Base-by-base conservation (phyloP, 140 eudicot species). In the Bidens hawaiensis region DNA sequence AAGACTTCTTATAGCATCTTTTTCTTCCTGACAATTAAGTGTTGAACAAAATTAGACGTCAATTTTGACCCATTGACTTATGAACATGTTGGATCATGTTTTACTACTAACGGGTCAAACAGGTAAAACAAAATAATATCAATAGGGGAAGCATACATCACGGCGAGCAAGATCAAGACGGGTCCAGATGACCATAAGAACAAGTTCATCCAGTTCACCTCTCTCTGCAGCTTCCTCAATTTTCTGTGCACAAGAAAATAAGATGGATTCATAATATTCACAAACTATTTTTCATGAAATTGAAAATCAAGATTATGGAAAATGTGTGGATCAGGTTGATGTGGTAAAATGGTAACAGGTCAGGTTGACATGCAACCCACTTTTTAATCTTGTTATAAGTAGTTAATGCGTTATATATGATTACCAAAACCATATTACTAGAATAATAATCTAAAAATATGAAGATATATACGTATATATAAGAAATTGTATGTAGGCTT, bases 91-190 rank as follows among this genome's bases (percentile, higher is more conserved):
- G 5, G 50, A 24, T 2, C 15, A 62, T 54, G 61, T 54, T 25
- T 52, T 54, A n/a, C 28, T 54, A 27, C 12, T 6, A 26, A 54
- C 14, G 40, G 14, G 38, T 26, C 40, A 25, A 14, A 53, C 7
- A 13, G 21, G 42, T 54, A 27, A 54, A 24, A 27, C 7, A n/a
- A n/a, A 27, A 52, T 54, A 26, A 31, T 61, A 48, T 38, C 7
- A 38, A 56, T 46, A 64, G 0, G 24, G 28, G 49, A 30, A 46
- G 59, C 81, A 56, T 78, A 93, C 99, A 82, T 93, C 99, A 72
- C 87, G 93, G 53, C 95, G 80, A 70, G 99, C 99, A 49, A 93
- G 94, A 77, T 93, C 99, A 40, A 93, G 95, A 45, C 99, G 99
- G 40, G 85, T 93, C 99, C 95, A 85, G 63, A 93, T 93, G 82